A percentile compares a stretch with the other conserved stretches of the same genome.
These are phyloP conservation scores for Fomitopsis serialis DNA, from an alignment of 768 basidiomycete genomes.

Conservation along the genomic window DNA sequence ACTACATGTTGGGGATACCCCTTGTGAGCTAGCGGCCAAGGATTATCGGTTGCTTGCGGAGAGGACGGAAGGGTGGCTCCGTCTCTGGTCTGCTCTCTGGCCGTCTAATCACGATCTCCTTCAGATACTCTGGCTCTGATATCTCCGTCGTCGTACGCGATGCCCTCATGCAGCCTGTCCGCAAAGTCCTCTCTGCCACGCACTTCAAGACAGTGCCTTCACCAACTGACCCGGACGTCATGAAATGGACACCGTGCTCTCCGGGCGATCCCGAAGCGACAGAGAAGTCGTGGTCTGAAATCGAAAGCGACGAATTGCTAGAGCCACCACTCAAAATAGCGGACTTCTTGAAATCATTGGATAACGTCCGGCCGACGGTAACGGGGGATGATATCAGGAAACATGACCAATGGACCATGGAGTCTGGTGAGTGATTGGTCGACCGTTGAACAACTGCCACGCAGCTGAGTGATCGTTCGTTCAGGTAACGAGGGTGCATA, in stretches of 20 bases:
- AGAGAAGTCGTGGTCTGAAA: constrained; percentile 87
- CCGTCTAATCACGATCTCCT: neutral
- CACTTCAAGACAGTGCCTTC: constrained; percentile 73
- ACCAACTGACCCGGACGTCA: constrained; percentile 19
- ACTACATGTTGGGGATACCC: constrained; percentile 90
- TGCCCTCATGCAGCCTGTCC: constrained; percentile 96
- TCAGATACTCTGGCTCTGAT: constrained; percentile 87
- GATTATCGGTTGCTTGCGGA: constrained; percentile 83
- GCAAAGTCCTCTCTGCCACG: constrained; percentile 92
- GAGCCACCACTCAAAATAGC: constrained; percentile 76
- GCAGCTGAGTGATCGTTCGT: neutral
- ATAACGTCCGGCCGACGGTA: constrained; percentile 81
- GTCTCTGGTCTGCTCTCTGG: neutral
- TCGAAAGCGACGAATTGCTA: constrained; percentile 83
- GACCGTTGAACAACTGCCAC: neutral
- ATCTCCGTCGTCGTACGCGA: constrained; percentile 93
- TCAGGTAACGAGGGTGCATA: constrained; percentile 22
- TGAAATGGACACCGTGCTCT: constrained; percentile 93
- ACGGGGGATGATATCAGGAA: constrained; percentile 80
- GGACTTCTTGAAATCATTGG: constrained; percentile 81
- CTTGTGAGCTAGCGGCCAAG: constrained; percentile 70
- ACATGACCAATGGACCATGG: constrained; percentile 81
- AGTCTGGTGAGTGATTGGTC: constrained; percentile 55
- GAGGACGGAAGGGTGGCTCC: constrained; percentile 70
- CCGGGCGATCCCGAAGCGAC: constrained; percentile 82